Evolutionary conservation across 176 grass and related monocot genomes (phyloP).

Genomic region (Aegilops tauschii): DNA sequence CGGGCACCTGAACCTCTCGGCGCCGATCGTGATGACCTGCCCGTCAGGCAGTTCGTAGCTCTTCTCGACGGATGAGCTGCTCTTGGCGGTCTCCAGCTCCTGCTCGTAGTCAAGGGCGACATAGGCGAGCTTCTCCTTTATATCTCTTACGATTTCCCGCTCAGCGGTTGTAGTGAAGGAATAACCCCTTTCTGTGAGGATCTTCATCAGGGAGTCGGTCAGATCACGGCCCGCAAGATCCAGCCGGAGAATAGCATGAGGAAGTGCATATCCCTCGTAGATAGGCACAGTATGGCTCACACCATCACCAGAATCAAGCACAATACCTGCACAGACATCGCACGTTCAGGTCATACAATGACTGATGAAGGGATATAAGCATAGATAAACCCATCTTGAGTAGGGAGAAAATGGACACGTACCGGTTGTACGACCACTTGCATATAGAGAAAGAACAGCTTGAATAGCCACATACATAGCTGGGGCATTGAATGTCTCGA

Average conservation of each 20-base stretch:
- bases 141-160: constrained; percentile 49
- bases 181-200: constrained; percentile 49
- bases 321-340: constrained; percentile 45
- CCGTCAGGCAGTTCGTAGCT: constrained; percentile 45
- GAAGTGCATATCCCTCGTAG: constrained; percentile 51
- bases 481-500: constrained; percentile 49
- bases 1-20: constrained; percentile 48
- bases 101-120: constrained; percentile 47
- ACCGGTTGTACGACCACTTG: constrained; percentile 44
- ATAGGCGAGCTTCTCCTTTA: constrained; percentile 51
- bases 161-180: constrained; percentile 49
- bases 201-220: constrained; percentile 51
- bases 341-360: background rate
- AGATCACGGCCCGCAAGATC: constrained; percentile 51
- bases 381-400: background rate
- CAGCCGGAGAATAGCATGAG: constrained; percentile 56
- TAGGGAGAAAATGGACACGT: background rate
- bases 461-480: constrained; percentile 47
- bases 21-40: constrained; percentile 43
- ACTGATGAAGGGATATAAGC: background rate
- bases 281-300: constrained; percentile 49
- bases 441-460: constrained; percentile 45
- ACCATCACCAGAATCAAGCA: constrained; percentile 55
- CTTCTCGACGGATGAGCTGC: constrained; percentile 42
- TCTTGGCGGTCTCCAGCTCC: constrained; percentile 39